A percentile compares a stretch with the other conserved stretches of the same genome.
phyloP scores from a whole-genome alignment of 2,329 filamentous ascomycete species.

The Diaporthe citriasiana region DNA sequence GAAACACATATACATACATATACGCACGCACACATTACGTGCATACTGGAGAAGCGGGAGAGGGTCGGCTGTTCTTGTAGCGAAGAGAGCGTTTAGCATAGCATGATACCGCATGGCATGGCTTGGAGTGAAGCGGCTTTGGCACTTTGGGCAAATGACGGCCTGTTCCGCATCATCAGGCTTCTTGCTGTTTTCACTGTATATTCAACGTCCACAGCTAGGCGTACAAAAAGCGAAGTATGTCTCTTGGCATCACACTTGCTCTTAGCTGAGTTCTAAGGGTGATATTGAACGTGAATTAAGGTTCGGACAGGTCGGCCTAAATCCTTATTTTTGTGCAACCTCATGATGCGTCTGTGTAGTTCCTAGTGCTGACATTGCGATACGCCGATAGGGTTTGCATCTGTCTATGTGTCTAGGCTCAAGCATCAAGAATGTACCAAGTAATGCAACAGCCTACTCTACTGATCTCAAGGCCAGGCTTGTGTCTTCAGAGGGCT shows the following conservation, averaged over 20 bases:
- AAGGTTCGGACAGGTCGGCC: background rate
- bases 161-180: background rate
- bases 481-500: background rate
- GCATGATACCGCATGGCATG: slow-evolving; percentile 41
- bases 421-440: background rate
- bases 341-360: background rate
- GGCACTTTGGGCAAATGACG: slow-evolving; percentile 31
- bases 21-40: background rate
- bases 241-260: background rate
- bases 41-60: background rate
- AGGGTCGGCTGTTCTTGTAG: background rate
- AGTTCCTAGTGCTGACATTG: background rate
- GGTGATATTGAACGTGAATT: background rate
- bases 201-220: background rate
- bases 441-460: background rate
- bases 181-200: background rate
- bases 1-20: background rate
- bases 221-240: background rate
- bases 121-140: slow-evolving; percentile 37
- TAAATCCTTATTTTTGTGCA: background rate
- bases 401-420: background rate
- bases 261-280: background rate
- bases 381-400: background rate
- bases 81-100: slow-evolving; percentile 41
- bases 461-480: background rate